phyloP scores from a whole-genome alignment of 2,329 filamentous ascomycete genomes.

The Colletotrichum abscissum region DNA sequence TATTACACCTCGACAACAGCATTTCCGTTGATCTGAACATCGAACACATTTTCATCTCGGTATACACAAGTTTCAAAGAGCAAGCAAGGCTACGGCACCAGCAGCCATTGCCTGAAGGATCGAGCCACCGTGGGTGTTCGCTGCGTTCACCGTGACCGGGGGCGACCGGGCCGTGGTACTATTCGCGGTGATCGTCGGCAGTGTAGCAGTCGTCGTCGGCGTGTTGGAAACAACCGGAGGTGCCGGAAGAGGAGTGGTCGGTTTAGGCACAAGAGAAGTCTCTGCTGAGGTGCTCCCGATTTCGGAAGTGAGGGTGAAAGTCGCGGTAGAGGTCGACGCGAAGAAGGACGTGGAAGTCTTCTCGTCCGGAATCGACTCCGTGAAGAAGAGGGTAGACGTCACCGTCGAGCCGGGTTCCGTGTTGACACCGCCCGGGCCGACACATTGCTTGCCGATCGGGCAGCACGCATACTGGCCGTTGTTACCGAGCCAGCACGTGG shows the following conservation, averaged over 20 bases:
- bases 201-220: not conserved
- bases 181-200: not conserved
- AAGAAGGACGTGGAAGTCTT: slow-evolving; percentile 1
- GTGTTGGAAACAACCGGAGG: not conserved
- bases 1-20: not conserved
- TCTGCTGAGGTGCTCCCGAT: not conserved
- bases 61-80: not conserved
- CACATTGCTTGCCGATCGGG: slow-evolving; percentile 41
- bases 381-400: slow-evolving; percentile 1
- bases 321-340: not conserved
- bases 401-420: slow-evolving; percentile 13
- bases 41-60: not conserved
- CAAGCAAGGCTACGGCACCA: slow-evolving; percentile 1
- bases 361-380: slow-evolving; percentile 1
- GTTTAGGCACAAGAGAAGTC: not conserved
- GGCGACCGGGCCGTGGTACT: not conserved
- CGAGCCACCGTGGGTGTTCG: not conserved
- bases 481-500: slow-evolving; percentile 40
- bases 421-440: slow-evolving; percentile 41
- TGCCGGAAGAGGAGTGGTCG: not conserved
- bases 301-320: slow-evolving; percentile 4
- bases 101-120: slow-evolving; percentile 2
- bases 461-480: slow-evolving; percentile 46
- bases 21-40: not conserved
- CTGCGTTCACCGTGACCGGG: slow-evolving; percentile 16